Base-by-base conservation (phyloP, 1,139 yeast genomes). In the Scheffersomyces illinoinensis region DNA sequence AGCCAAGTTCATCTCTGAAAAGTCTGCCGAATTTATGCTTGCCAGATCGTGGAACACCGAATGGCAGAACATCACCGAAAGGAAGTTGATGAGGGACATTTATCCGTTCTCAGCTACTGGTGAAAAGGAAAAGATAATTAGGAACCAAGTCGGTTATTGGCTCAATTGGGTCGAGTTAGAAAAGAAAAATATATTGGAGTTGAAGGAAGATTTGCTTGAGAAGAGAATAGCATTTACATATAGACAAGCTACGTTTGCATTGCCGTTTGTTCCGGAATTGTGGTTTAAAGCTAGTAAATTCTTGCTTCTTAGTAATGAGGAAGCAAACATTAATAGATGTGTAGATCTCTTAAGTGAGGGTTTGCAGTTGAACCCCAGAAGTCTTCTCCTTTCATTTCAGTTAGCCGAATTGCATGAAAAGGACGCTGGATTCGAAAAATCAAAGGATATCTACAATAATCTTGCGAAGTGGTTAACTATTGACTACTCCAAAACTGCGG, bases 21-120 rank as follows among this genome's bases (percentile, higher is more conserved):
- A 87, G 62, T 89, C 96, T 18, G 87, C 92, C 3, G 89, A 86
- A n/a, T 95, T 93, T 71, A 91, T 93, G 97, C 87, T 86, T 61
- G 96, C 97, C 0, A 82, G 98, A 64, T 85, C 96, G 0, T 82
- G 91, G 77, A 85, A 86, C 61, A 87, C 86, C 51, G 97, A 92
- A 69, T 86, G 93, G 83, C 82, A 77, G 52, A 83, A 83, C 67
- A 64, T 87, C 6, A 84, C 90, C 0, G 77, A 77, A 43, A 85
- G 84, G 68, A 73, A 58, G 56, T 64, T 61, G 57, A 61, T 65
- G 53, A 71, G 84, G 58, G 76, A 76, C 63, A 67, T 84, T 64
- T 67, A 79, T 75, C 82, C 81, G 64, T 58, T 62, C 50, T 64
- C 71, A 1, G 61, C 71, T 5, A 58, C 64, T 66, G 62, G 60